phyloP scores from a whole-genome alignment of 129 eudicot genomes.

The Smallanthus sonchifolius region DNA sequence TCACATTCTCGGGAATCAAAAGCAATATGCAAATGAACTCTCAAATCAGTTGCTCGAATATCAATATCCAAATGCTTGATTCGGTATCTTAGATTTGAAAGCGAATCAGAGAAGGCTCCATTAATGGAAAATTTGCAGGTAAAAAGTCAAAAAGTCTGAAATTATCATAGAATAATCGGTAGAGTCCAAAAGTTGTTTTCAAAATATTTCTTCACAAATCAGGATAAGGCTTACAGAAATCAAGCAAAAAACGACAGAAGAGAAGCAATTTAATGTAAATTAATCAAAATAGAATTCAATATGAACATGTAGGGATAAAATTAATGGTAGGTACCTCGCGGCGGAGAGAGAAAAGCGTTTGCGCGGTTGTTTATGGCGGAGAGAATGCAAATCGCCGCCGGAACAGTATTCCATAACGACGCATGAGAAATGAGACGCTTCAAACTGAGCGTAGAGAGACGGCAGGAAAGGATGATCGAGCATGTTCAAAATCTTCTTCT shows the following conservation, averaged over 20 bases:
- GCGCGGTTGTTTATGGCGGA: constrained; percentile 69
- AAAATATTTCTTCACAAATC: constrained; percentile 1
- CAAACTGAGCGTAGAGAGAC: constrained; percentile 72
- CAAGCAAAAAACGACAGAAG: constrained; percentile 23
- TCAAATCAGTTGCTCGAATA: constrained; percentile 15
- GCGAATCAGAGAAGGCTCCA: constrained; percentile 18
- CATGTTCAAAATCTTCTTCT: constrained; percentile 67
- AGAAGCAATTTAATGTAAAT: constrained; percentile 1
- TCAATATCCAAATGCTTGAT: constrained; percentile 25
- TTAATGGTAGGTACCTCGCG: constrained; percentile 53
- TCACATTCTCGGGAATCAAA: constrained; percentile 22
- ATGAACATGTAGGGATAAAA: background rate
- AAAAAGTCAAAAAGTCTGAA: constrained; percentile 18
- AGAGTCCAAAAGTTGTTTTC: constrained; percentile 22
- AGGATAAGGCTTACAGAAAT: constrained; percentile 2
- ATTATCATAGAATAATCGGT: constrained; percentile 17
- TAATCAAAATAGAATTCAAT: background rate
- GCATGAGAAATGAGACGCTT: constrained; percentile 78
- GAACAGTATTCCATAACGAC: constrained; percentile 89
- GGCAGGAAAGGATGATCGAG: constrained; percentile 94
- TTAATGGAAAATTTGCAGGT: constrained; percentile 21
- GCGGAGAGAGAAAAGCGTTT: constrained; percentile 71
- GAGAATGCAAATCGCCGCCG: constrained; percentile 89
- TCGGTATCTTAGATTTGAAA: constrained; percentile 29
- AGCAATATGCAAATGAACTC: background rate